Evolutionary conservation across 495 filamentous ascomycete genomes (phyloP).

Genomic region (Schizothecium vesticola): DNA sequence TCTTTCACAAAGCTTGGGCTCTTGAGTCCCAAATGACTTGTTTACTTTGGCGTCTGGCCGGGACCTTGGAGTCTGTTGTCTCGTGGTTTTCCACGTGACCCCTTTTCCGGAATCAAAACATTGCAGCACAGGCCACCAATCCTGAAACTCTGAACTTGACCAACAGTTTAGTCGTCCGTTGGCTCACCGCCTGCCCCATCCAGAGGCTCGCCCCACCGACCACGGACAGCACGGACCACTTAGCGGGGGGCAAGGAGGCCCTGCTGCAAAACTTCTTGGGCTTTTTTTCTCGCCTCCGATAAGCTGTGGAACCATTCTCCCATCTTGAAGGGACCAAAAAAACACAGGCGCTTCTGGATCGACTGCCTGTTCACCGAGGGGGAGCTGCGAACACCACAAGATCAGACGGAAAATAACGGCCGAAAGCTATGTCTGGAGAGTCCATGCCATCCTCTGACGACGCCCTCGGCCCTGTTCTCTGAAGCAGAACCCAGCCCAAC

Average conservation of each 20-base stretch:
- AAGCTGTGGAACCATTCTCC: neutral
- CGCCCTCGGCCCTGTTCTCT: neutral
- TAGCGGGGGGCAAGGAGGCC: constrained; percentile 10
- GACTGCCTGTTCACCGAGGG: neutral
- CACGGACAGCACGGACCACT: constrained; percentile 6
- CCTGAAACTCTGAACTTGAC: neutral
- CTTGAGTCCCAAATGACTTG: neutral
- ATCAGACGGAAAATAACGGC: neutral
- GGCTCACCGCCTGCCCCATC: constrained; percentile 12
- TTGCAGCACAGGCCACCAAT: neutral
- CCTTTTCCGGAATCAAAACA: neutral
- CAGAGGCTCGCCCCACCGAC: neutral
- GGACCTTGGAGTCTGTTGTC: neutral
- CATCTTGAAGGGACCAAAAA: neutral
- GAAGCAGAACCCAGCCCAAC: neutral
- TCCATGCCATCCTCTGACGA: neutral
- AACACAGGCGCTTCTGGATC: neutral
- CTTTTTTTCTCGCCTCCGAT: constrained; percentile 11
- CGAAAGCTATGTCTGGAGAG: constrained; percentile 12
- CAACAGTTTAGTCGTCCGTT: neutral
- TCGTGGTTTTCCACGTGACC: neutral
- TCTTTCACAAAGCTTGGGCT: neutral
- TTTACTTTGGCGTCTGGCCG: neutral
- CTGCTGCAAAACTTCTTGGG: constrained; percentile 4
- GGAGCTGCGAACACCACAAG: neutral